phyloP scores from a whole-genome alignment of 768 basidiomycete genomes.

The Xerocomellus intermedius region DNA sequence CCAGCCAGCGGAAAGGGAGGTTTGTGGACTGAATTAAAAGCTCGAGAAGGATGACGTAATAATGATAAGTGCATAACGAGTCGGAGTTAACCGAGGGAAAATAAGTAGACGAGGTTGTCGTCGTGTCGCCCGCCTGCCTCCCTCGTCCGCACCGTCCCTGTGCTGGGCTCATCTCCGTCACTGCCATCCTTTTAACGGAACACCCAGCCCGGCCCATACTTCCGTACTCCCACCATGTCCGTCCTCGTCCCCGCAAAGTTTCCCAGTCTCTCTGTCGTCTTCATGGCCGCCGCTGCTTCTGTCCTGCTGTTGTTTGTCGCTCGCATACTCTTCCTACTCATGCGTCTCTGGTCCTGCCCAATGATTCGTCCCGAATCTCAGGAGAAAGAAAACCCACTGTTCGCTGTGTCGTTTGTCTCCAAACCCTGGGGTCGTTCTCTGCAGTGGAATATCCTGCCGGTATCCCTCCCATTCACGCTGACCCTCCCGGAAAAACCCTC shows the following conservation, averaged over 20 bases:
- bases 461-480: constrained; percentile 28
- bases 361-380: constrained; percentile 5
- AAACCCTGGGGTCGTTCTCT: constrained; percentile 21
- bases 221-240: constrained; percentile 21
- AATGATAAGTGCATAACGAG: constrained; percentile 6
- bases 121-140: constrained; percentile 10
- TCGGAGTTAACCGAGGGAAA: constrained; percentile 26
- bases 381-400: constrained; percentile 15
- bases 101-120: constrained; percentile 22
- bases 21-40: no score
- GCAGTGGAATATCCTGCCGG: constrained; percentile 29
- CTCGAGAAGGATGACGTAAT: constrained; percentile 10
- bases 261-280: constrained; percentile 29
- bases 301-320: constrained; percentile 30
- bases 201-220: neutral
- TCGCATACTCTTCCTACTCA: constrained; percentile 27
- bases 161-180: constrained; percentile 27
- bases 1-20: no score
- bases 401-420: neutral
- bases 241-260: constrained; percentile 32
- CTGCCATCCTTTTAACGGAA: constrained; percentile 20
- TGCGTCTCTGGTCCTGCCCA: constrained; percentile 30
- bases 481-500: constrained; percentile 21
- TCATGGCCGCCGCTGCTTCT: constrained; percentile 32
- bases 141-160: constrained; percentile 9